Percentiles rank a stretch among this genome's conserved stretches.
Conservation (phyloP, 2,329 filamentous ascomycete genomes). For the Neopestalotiopsis sp. region DNA sequence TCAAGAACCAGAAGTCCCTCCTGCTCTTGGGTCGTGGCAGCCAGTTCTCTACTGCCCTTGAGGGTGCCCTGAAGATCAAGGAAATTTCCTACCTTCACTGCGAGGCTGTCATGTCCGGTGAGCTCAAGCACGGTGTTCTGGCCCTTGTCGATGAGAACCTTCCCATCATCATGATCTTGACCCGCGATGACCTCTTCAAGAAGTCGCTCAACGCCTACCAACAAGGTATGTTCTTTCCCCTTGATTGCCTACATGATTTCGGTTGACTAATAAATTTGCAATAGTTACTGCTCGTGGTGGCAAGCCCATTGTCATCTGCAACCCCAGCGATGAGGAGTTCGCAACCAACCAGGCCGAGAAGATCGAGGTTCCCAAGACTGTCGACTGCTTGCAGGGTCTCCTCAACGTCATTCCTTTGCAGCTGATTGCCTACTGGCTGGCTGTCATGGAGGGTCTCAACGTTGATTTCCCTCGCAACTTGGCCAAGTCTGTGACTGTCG, state of each 20-base stretch:
- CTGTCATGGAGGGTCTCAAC: slow-evolving; percentile 92
- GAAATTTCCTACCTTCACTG: slow-evolving; percentile 99
- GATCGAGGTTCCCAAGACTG: slow-evolving; percentile 96
- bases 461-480: slow-evolving; percentile 99
- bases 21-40: slow-evolving; percentile 92
- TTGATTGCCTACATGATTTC: neutral
- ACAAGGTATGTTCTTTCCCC: slow-evolving; percentile 67
- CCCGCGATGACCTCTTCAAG: slow-evolving; percentile 92
- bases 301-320: slow-evolving; percentile 99
- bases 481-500: slow-evolving; percentile 98
- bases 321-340: slow-evolving; percentile 88
- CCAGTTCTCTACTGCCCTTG: slow-evolving; percentile 95
- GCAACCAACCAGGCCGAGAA: slow-evolving; percentile 86
- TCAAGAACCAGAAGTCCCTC: slow-evolving; percentile 97
- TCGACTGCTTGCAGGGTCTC: slow-evolving; percentile 93
- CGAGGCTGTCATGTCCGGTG: slow-evolving; percentile 99
- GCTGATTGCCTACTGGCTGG: slow-evolving; percentile 98
- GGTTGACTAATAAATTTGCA: slow-evolving; percentile 27
- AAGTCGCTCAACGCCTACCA: slow-evolving; percentile 99
- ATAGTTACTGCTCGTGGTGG: slow-evolving; percentile 92
- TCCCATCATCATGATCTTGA: slow-evolving; percentile 99
- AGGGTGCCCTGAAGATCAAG: slow-evolving; percentile 99
- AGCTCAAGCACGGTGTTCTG: slow-evolving; percentile 98
- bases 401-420: slow-evolving; percentile 98
- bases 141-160: slow-evolving; percentile 98